These are phyloP conservation scores for Helianthus tuberosus DNA, from an alignment of 129 eudicot species.

Conservation along the genomic window DNA sequence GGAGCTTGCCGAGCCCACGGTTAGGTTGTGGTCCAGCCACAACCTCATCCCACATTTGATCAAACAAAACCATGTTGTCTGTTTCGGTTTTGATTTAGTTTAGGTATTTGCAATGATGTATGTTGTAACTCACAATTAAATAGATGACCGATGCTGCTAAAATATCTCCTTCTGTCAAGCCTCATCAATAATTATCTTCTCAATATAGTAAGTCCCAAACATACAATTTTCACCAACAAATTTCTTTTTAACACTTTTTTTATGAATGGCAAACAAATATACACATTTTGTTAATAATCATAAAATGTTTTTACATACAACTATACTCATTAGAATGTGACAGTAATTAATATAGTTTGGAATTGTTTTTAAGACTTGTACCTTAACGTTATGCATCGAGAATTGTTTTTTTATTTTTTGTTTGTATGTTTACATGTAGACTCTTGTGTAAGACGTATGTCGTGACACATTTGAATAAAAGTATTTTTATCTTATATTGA, in stretches of 20 bases:
- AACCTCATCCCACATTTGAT: conserved; percentile 87
- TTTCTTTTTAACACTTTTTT: background rate
- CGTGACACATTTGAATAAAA: too few species aligned
- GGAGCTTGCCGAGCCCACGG: conserved; percentile 70
- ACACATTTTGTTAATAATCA: too few species aligned
- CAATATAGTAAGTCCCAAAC: background rate
- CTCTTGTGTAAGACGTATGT: too few species aligned
- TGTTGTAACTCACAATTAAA: background rate
- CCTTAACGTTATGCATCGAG: too few species aligned
- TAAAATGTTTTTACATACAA: too few species aligned
- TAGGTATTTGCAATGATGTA: background rate
- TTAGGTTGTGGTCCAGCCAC: conserved; percentile 84
- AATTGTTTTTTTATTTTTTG: too few species aligned
- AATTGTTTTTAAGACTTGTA: too few species aligned
- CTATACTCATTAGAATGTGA: too few species aligned
- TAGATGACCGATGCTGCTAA: conserved; percentile 26
- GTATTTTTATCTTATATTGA: too few species aligned
- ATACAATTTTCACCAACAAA: background rate
- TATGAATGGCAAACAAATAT: background rate
- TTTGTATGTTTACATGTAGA: too few species aligned
- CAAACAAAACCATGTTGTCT: conserved; percentile 55
- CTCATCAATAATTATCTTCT: conserved; percentile 7
- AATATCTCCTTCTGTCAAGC: conserved; percentile 20
- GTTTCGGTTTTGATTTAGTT: background rate
- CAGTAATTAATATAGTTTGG: too few species aligned